Evolutionary conservation across 768 basidiomycete species (phyloP), one percentile per base, ranked within the genome.

Genomic region (Tricholoma terreum): DNA sequence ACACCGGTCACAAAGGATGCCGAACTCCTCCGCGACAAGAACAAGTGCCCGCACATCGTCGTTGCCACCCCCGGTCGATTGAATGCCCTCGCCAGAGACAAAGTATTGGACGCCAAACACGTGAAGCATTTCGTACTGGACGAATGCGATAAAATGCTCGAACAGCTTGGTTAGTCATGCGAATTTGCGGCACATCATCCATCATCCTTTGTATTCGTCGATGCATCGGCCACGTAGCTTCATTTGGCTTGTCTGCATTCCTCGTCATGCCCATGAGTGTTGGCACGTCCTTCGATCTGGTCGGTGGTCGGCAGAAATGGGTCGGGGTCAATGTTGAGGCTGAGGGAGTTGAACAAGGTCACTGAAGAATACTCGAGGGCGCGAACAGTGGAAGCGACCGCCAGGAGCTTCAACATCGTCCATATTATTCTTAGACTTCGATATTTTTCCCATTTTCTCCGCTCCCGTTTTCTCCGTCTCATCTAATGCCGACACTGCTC

Each of bases 61-160:
- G 97, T 99, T 65, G 97, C 94, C 56, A 99, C 97, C 14, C 97
- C 97, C 50, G 97, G 97, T 66, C 90, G 97, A 58, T 81, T 98
- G 72, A 97, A 98, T 71, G 96, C 95, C 55, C 88, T 99, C 64
- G 86, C 89, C 50, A 83, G 96, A 64, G 97, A 98, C 77, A 98
- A 98, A 81, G 84, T 90, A 67, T 73, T 99, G 75, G 93, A 97
- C 70, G 91, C 92, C 62, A 91, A 91, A 77, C 87, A 92, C 69
- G 94, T 98, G 75, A 98, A 98, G 79, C 96, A 98, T 80, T 99
- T 99, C 77, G 94, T 97, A 56, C 81, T 99, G 73, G 97, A 99
- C 84, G 97, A 99, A 80, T 99, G 97, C 84, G 97, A 99, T 84
- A 99, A 99, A 86, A 98, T 99, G 94, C 90, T 99, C 73, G 97